phyloP scores from a whole-genome alignment of 2,329 filamentous ascomycete species.

The Penicillium polonicum region DNA sequence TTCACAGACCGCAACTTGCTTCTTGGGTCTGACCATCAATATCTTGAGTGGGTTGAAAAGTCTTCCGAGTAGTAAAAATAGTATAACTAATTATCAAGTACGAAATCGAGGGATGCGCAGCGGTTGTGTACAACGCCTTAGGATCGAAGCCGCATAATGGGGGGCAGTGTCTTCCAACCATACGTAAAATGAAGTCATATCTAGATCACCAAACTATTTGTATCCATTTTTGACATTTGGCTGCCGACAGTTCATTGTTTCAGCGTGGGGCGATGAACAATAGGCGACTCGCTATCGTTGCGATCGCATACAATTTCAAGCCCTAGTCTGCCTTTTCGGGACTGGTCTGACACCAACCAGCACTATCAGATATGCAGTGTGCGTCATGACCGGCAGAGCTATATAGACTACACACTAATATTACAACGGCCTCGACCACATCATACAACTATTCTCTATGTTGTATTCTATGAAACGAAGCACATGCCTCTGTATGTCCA shows the following conservation, averaged over 20 bases:
- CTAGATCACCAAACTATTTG: neutral
- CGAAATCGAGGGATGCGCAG: neutral
- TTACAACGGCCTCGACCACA: neutral
- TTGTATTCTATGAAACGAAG: neutral
- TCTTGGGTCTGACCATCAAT: neutral
- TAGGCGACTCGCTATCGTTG: constrained; percentile 9
- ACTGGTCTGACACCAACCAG: constrained; percentile 9
- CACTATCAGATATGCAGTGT: constrained; percentile 1
- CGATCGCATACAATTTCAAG: constrained; percentile 16
- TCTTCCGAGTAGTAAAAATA: constrained; percentile 9
- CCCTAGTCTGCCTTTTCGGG: constrained; percentile 18
- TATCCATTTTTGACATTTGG: constrained; percentile 3
- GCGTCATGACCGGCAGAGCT: constrained; percentile 1
- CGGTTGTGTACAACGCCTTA: constrained; percentile 4
- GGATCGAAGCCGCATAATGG: constrained; percentile 8
- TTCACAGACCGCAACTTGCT: constrained; percentile 30
- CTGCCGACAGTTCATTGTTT: neutral
- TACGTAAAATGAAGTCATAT: neutral
- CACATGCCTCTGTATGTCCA: neutral
- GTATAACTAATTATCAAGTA: neutral
- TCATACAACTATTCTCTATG: neutral
- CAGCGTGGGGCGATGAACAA: constrained; percentile 9
- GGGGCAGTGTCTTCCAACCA: constrained; percentile 1
- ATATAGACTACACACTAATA: neutral
- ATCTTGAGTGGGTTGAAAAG: neutral